phyloP scores from a whole-genome alignment of 352 stramenopile species.

The Aphanomyces astaci region DNA sequence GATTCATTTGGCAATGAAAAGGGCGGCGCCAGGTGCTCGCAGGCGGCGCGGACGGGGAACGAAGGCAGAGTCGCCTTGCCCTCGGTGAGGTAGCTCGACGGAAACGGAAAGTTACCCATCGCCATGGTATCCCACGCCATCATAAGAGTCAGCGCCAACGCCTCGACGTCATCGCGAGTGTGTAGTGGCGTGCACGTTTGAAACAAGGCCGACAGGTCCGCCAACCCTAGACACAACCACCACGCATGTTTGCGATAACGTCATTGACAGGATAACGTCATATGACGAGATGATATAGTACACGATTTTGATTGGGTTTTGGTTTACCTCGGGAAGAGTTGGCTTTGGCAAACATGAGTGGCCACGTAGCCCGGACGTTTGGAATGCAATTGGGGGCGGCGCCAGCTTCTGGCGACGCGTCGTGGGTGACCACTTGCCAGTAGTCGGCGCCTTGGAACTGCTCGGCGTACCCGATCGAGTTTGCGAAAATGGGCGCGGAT shows the following conservation, averaged over 20 bases:
- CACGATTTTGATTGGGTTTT: neutral
- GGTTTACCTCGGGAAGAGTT: constrained; percentile 41
- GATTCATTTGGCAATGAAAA: constrained; percentile 29
- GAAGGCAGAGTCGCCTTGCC: constrained; percentile 67
- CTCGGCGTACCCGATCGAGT: constrained; percentile 49
- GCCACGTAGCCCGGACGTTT: constrained; percentile 76
- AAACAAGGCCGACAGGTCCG: constrained; percentile 53
- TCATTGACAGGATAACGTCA: too few species aligned
- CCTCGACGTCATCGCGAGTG: constrained; percentile 35
- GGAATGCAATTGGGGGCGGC: constrained; percentile 65
- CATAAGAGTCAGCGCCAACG: constrained; percentile 63
- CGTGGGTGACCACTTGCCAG: constrained; percentile 72
- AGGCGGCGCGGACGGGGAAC: constrained; percentile 90
- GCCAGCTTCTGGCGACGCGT: constrained; percentile 60
- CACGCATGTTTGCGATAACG: too few species aligned
- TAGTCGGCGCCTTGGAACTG: constrained; percentile 64
- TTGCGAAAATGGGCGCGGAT: constrained; percentile 90
- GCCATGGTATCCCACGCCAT: constrained; percentile 89
- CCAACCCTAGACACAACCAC: constrained; percentile 15
- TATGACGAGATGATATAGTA: too few species aligned
- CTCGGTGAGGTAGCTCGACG: constrained; percentile 88
- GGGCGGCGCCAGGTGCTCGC: constrained; percentile 48
- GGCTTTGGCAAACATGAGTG: constrained; percentile 60
- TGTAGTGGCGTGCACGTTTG: constrained; percentile 52
- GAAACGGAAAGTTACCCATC: constrained; percentile 95